Evolutionary conservation across 2,329 filamentous ascomycete genomes (phyloP).

Genomic region (Cladorrhinum sp.): DNA sequence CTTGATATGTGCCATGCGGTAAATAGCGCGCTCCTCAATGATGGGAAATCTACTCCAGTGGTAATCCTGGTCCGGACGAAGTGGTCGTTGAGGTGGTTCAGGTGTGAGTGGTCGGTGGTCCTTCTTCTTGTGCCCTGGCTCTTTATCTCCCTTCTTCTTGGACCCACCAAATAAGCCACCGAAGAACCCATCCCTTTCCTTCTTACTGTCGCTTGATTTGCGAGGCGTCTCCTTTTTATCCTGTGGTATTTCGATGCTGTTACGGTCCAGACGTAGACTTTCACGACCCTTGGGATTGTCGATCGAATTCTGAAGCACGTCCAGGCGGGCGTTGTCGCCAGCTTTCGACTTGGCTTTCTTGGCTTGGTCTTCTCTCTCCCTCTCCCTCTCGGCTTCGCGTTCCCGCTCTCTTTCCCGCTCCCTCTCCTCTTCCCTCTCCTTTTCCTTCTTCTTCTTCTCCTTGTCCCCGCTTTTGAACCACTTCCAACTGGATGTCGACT

Average conservation of each 20-base stretch:
- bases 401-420: conserved; percentile 62
- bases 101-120: conserved; percentile 75
- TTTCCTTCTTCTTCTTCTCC: conserved; percentile 63
- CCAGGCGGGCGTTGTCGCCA: conserved; percentile 71
- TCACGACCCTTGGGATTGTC: conserved; percentile 73
- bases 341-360: conserved; percentile 58
- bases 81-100: conserved; percentile 66
- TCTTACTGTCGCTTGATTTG: conserved; percentile 73
- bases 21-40: conserved; percentile 92
- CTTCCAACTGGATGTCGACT: conserved; percentile 77
- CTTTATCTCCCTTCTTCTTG: conserved; percentile 87
- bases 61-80: conserved; percentile 88
- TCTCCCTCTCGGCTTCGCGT: conserved; percentile 61
- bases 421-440: conserved; percentile 47
- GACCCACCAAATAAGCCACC: conserved; percentile 87
- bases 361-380: conserved; percentile 58
- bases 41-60: conserved; percentile 95
- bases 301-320: conserved; percentile 83
- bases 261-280: conserved; percentile 78
- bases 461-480: conserved; percentile 80
- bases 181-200: conserved; percentile 91
- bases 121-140: conserved; percentile 69
- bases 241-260: conserved; percentile 67
- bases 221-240: conserved; percentile 77
- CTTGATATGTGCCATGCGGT: conserved; percentile 98